Conservation (phyloP, 306 rosid species). For the Cyamopsis tetragonoloba region DNA sequence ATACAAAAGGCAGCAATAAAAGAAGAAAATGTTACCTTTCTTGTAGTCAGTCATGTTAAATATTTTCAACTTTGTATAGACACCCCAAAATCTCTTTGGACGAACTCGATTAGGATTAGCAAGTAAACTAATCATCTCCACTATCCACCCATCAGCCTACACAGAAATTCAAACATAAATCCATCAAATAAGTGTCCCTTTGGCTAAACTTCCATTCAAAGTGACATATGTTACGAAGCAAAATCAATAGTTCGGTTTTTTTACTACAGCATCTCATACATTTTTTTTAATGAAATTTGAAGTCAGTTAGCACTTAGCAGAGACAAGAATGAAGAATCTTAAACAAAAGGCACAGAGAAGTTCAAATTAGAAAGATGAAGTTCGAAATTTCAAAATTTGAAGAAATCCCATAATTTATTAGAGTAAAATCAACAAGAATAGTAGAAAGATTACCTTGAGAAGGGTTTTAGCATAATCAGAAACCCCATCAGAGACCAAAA, state of each 20-base stretch:
- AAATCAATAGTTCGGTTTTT: too few species aligned
- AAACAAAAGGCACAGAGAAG: too few species aligned
- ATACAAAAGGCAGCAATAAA: neutral
- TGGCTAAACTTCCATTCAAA: too few species aligned
- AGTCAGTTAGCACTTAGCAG: too few species aligned
- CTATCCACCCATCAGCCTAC: constrained; percentile 98
- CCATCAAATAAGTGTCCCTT: constrained; percentile 21
- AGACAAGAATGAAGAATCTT: too few species aligned
- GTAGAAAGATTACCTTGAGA: constrained; percentile 45
- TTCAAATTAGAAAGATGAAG: neutral
- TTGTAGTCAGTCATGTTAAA: constrained; percentile 93
- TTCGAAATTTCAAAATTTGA: neutral
- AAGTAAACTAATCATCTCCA: constrained; percentile 81
- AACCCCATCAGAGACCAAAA: constrained; percentile 89
- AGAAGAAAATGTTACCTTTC: constrained; percentile 52
- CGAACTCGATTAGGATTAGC: constrained; percentile 94
- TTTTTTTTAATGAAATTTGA: too few species aligned
- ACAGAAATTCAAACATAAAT: constrained; percentile 12
- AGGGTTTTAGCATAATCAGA: constrained; percentile 76
- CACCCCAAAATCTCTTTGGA: constrained; percentile 98
- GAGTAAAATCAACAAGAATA: neutral
- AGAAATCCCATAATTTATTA: neutral
- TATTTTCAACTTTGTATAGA: constrained; percentile 88
- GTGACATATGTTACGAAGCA: too few species aligned
- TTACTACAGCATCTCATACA: too few species aligned